These are phyloP conservation scores for Isoetes taiwanensis DNA, from an alignment of 75 land plant species.

Conservation along the genomic window DNA sequence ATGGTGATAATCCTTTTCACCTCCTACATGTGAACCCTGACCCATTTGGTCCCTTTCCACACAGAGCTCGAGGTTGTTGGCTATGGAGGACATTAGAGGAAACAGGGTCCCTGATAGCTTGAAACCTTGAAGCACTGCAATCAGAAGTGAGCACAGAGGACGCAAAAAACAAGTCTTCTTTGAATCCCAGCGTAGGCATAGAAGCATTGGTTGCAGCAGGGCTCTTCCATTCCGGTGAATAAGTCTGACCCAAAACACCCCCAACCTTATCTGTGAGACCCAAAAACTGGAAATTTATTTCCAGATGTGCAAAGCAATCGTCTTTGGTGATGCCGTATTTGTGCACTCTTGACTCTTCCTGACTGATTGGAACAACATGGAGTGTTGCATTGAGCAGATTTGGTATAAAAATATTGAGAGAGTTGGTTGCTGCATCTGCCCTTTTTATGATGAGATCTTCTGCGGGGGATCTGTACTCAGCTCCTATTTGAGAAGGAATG, in stretches of 20 bases:
- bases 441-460: no score
- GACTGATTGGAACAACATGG: background rate
- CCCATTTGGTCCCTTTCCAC: background rate
- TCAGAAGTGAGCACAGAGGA: background rate
- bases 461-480: no score
- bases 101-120: background rate
- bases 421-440: background rate
- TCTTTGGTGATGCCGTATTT: background rate
- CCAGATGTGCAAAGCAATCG: constrained; percentile 6
- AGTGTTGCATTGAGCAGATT: background rate
- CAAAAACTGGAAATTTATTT: constrained; percentile 4
- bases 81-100: background rate
- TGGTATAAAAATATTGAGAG: background rate
- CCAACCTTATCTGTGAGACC: background rate
- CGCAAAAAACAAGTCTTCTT: background rate
- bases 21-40: background rate
- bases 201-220: background rate
- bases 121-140: background rate
- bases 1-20: background rate
- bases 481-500: no score
- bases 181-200: background rate
- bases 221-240: background rate
- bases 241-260: constrained; percentile 2
- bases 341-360: constrained; percentile 3
- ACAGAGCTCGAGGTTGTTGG: background rate